Conservation (phyloP, 257 asterid species). For the Anisodus tanguticus region DNA sequence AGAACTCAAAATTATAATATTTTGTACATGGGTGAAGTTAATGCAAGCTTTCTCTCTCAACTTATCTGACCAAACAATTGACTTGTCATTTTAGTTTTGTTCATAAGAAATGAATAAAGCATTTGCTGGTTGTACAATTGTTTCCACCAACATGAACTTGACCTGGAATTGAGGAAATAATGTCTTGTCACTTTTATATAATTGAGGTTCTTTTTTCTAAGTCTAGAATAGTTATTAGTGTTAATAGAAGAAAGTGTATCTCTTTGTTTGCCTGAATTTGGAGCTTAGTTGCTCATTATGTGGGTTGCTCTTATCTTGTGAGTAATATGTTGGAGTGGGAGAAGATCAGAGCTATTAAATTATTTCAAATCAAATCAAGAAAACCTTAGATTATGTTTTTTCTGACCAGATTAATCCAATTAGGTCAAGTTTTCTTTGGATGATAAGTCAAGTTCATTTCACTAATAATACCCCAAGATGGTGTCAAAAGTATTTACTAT, state of each 20-base stretch:
- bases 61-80: neutral
- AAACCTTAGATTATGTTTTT: too few relatives aligned
- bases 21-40: neutral
- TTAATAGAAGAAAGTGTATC: neutral
- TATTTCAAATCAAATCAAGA: too few relatives aligned
- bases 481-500: neutral
- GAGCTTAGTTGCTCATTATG: slow-evolving; percentile 2
- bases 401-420: slow-evolving; percentile 2
- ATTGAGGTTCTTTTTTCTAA: neutral
- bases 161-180: neutral
- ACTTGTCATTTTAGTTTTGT: slow-evolving; percentile 4
- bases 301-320: neutral
- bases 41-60: neutral
- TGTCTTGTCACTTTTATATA: neutral
- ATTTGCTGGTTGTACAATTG: neutral
- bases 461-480: neutral
- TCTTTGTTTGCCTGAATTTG: slow-evolving; percentile 5
- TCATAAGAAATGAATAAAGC: slow-evolving; percentile 11
- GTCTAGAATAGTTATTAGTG: neutral
- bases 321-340: slow-evolving; percentile 15
- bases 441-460: neutral
- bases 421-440: neutral
- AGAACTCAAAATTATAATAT: neutral
- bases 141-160: neutral
- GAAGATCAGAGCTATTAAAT: slow-evolving; percentile 8